These are phyloP conservation scores for Rugonectria rugulosa DNA, from an alignment of 2,329 filamentous ascomycete species.

Conservation along the genomic window DNA sequence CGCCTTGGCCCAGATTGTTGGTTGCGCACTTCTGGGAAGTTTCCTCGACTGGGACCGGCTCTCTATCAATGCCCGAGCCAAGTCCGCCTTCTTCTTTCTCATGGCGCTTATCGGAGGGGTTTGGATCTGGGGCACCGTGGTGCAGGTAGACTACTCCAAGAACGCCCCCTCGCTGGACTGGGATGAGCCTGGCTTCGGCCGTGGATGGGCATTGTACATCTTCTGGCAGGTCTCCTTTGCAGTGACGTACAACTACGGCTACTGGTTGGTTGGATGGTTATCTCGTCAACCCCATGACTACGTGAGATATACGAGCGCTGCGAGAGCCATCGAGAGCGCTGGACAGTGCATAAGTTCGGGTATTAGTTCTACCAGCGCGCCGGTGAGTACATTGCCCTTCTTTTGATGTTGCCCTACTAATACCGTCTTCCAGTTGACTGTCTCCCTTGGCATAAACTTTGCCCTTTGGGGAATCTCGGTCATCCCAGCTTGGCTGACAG, in stretches of 20 bases:
- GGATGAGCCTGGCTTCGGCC: conserved; percentile 35
- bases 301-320: conserved; percentile 5
- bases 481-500: conserved; percentile 10
- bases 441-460: conserved; percentile 15
- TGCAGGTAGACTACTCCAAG: conserved; percentile 39
- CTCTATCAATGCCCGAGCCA: background rate
- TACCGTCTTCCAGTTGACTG: conserved; percentile 2
- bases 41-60: conserved; percentile 8
- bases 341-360: conserved; percentile 14
- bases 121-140: conserved; percentile 40
- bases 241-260: conserved; percentile 44
- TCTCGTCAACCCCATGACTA: conserved; percentile 6
- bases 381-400: conserved; percentile 6
- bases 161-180: conserved; percentile 40
- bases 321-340: conserved; percentile 18
- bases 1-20: conserved; percentile 13
- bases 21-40: conserved; percentile 3
- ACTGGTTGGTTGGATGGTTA: conserved; percentile 36
- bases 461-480: conserved; percentile 14
- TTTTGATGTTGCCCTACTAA: no score
- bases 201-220: conserved; percentile 41
- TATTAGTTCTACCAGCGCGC: conserved; percentile 15
- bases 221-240: conserved; percentile 43
- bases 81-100: conserved; percentile 12
- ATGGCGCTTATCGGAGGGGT: conserved; percentile 34